phyloP scores from a whole-genome alignment of 257 asterid genomes.

The Catharanthus roseus region DNA sequence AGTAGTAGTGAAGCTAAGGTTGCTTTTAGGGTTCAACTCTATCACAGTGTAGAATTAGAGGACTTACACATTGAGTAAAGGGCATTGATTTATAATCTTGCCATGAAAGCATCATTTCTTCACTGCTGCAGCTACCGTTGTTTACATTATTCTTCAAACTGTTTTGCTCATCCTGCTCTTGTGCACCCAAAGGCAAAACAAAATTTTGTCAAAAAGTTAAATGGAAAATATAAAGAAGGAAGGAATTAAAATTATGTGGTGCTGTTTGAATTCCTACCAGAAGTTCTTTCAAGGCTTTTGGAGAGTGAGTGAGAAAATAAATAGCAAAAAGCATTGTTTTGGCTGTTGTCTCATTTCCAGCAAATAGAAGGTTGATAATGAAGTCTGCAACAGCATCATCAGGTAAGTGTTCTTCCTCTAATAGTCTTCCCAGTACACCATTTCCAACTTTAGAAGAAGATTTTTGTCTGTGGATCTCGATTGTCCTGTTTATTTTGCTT shows the following conservation, averaged over 20 bases:
- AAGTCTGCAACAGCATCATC: constrained; percentile 79
- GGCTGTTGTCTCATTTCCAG: constrained; percentile 93
- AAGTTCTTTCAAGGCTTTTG: constrained; percentile 69
- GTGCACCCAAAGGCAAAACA: background rate
- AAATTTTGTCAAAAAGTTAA: too few species aligned
- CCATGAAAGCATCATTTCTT: constrained; percentile 61
- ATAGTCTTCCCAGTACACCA: constrained; percentile 63
- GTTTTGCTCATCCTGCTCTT: constrained; percentile 72
- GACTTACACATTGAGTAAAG: constrained; percentile 80
- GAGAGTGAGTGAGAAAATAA: constrained; percentile 72
- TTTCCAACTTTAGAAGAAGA: constrained; percentile 35
- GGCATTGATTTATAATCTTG: constrained; percentile 79
- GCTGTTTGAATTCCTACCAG: constrained; percentile 36
- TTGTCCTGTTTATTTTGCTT: constrained; percentile 55
- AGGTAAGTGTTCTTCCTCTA: constrained; percentile 79
- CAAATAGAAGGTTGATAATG: constrained; percentile 80
- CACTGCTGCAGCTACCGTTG: constrained; percentile 21
- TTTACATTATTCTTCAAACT: constrained; percentile 39
- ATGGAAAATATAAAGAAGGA: background rate
- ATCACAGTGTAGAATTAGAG: too few species aligned
- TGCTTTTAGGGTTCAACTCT: background rate
- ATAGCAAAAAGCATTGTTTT: constrained; percentile 89
- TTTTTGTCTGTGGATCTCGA: constrained; percentile 43
- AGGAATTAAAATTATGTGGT: too few species aligned
- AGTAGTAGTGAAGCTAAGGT: background rate